Evolutionary conservation across 371 early-diverging fungal genomes (phyloP).

Genomic region (Sanchytrium tribonematis): DNA sequence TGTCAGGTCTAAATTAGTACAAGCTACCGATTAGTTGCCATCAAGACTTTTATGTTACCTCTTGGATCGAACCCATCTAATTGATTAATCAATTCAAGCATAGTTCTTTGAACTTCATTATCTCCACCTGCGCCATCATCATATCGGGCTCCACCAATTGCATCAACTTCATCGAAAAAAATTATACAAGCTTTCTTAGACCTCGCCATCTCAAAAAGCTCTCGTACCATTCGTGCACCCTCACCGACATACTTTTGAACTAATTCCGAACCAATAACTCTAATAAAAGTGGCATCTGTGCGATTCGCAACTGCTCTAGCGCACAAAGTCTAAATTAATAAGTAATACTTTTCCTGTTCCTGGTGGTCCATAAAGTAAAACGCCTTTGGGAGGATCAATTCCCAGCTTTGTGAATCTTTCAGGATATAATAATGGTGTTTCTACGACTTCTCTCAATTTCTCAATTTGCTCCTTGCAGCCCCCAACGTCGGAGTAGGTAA

Average conservation of each 20-base stretch:
- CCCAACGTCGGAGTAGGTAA: constrained; percentile 97
- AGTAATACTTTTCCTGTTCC: constrained; percentile 99
- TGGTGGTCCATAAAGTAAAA: constrained; percentile 92
- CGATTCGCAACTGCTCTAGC: constrained; percentile 98
- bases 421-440: constrained; percentile 73
- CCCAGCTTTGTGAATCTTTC: constrained; percentile 77
- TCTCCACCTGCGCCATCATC: constrained; percentile 95
- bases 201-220: constrained; percentile 97
- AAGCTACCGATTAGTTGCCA: constrained; percentile 68
- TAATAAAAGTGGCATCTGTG: constrained; percentile 97
- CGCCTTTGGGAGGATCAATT: constrained; percentile 95
- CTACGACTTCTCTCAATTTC: constrained; percentile 97
- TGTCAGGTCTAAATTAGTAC: constrained; percentile 54
- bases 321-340: too few species aligned
- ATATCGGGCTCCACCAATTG: constrained; percentile 95
- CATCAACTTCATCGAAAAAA: constrained; percentile 99
- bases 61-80: constrained; percentile 98
- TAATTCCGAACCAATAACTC: constrained; percentile 98
- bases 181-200: constrained; percentile 97
- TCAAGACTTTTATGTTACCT: constrained; percentile 98
- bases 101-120: constrained; percentile 98
- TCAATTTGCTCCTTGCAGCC: constrained; percentile 99
- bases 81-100: constrained; percentile 99
- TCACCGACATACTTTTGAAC: constrained; percentile 99
- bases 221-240: constrained; percentile 98